Evolutionary conservation across 371 early-diverging fungal genomes (phyloP).

Genomic region (Rhizomucor miehei): DNA sequence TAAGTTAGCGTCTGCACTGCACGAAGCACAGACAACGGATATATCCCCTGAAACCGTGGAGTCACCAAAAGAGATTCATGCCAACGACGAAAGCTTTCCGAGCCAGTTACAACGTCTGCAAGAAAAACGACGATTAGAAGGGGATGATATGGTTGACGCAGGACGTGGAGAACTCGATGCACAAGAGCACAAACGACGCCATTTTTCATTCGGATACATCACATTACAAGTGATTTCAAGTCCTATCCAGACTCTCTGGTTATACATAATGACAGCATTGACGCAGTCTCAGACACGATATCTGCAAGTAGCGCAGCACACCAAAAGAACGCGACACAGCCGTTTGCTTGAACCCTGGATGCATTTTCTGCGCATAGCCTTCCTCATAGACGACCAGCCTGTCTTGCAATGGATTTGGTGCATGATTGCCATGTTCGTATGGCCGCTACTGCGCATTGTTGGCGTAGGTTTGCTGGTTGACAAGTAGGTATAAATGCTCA

Average conservation of each 20-base stretch:
- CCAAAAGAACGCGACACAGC: constrained; percentile 34
- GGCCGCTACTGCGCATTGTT: constrained; percentile 43
- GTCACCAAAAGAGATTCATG: background rate
- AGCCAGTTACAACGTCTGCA: constrained; percentile 41
- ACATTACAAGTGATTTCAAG: constrained; percentile 39
- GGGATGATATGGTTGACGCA: constrained; percentile 15
- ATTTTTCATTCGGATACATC: constrained; percentile 46
- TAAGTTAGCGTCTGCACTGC: constrained; percentile 5
- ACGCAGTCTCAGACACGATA: constrained; percentile 46
- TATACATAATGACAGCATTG: constrained; percentile 28
- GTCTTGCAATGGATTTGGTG: constrained; percentile 43
- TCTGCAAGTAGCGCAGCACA: constrained; percentile 36
- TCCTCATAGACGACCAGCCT: constrained; percentile 33
- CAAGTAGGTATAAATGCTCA: constrained; percentile 36
- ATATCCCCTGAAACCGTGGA: constrained; percentile 5
- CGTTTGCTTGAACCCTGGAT: constrained; percentile 37
- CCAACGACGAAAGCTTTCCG: constrained; percentile 21
- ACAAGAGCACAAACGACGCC: constrained; percentile 15
- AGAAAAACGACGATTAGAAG: constrained; percentile 28
- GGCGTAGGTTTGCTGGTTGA: constrained; percentile 46
- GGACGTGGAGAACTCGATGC: constrained; percentile 18
- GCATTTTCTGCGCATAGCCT: constrained; percentile 30
- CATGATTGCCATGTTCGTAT: constrained; percentile 45
- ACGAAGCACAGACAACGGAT: constrained; percentile 17
- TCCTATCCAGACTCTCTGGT: constrained; percentile 33